These are phyloP conservation scores for Candida cerambycidarum DNA, from an alignment of 805 yeast genomes.

Conservation along the genomic window DNA sequence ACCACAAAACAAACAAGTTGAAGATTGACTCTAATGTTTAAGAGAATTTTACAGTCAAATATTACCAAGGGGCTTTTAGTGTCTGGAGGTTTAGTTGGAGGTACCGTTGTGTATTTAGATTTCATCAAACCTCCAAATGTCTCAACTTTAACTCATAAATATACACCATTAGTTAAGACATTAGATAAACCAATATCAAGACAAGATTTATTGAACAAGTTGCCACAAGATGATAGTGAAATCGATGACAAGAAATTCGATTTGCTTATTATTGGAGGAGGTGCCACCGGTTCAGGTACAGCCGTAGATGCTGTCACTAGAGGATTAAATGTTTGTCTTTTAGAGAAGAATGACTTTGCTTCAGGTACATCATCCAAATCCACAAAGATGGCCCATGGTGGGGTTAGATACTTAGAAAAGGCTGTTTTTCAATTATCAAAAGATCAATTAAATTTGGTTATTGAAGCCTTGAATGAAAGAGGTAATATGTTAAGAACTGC, in stretches of 20 bases:
- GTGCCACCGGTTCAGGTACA: conserved; percentile 93
- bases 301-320: conserved; percentile 90
- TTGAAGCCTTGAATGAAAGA: conserved; percentile 32
- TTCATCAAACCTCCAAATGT: conserved; percentile 35
- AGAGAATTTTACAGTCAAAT: conserved; percentile 20
- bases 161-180: conserved; percentile 45
- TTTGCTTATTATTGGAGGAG: conserved; percentile 90
- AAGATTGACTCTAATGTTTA: no score
- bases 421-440: conserved; percentile 91
- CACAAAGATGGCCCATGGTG: conserved; percentile 97
- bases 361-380: conserved; percentile 92
- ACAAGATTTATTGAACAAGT: conserved; percentile 47
- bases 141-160: conserved; percentile 26
- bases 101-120: conserved; percentile 39
- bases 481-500: conserved; percentile 85
- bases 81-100: conserved; percentile 35
- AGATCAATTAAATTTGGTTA: conserved; percentile 56
- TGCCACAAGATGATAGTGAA: conserved; percentile 23
- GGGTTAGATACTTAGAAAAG: conserved; percentile 92
- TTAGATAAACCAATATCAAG: conserved; percentile 57
- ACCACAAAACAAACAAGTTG: no score
- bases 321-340: conserved; percentile 83
- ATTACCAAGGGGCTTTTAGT: conserved; percentile 32
- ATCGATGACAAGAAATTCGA: conserved; percentile 55
- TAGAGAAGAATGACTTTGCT: conserved; percentile 88